A percentile compares a stretch with the other conserved stretches of the same genome.
Conservation (phyloP, 78 protist genomes). For the Bodo saltans region DNA sequence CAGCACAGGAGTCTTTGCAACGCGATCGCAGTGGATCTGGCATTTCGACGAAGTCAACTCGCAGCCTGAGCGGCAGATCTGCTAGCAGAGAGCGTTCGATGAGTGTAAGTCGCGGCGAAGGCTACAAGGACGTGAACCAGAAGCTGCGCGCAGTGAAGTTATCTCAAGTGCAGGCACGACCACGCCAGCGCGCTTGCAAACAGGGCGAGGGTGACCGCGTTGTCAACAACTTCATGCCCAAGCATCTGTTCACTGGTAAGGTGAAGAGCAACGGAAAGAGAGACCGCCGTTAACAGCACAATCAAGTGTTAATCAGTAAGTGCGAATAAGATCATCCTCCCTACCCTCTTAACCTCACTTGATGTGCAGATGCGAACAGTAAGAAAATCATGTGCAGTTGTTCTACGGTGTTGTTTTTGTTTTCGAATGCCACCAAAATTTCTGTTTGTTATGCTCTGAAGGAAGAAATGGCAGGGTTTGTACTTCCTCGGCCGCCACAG, state of each 20-base stretch:
- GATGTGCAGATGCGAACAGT: no score
- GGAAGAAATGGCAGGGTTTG: no score
- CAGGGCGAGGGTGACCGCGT: slow-evolving; percentile 85
- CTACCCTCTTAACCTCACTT: no score
- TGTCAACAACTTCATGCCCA: slow-evolving; percentile 71
- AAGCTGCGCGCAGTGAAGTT: slow-evolving; percentile 41
- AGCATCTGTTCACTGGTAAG: slow-evolving; percentile 91
- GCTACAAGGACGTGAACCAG: slow-evolving; percentile 11
- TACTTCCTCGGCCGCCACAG: no score
- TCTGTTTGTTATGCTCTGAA: no score
- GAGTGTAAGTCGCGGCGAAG: not conserved
- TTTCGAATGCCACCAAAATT: no score
- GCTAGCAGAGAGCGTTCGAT: not conserved
- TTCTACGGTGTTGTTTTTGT: no score
- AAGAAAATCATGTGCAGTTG: no score
- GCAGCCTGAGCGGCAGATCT: slow-evolving; percentile 5
- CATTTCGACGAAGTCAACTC: not conserved
- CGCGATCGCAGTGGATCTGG: not conserved
- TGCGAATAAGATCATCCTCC: no score
- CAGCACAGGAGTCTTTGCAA: not conserved
- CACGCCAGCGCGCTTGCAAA: slow-evolving; percentile 36
- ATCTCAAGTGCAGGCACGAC: slow-evolving; percentile 18
- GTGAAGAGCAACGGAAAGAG: slow-evolving; percentile 66
- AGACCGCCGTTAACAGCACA: slow-evolving; percentile 70
- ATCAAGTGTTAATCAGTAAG: no score